A percentile compares a stretch with the other conserved stretches of the same genome.
Conservation (phyloP, 2,329 filamentous ascomycete genomes). For the Cladosporium cucumerinum region DNA sequence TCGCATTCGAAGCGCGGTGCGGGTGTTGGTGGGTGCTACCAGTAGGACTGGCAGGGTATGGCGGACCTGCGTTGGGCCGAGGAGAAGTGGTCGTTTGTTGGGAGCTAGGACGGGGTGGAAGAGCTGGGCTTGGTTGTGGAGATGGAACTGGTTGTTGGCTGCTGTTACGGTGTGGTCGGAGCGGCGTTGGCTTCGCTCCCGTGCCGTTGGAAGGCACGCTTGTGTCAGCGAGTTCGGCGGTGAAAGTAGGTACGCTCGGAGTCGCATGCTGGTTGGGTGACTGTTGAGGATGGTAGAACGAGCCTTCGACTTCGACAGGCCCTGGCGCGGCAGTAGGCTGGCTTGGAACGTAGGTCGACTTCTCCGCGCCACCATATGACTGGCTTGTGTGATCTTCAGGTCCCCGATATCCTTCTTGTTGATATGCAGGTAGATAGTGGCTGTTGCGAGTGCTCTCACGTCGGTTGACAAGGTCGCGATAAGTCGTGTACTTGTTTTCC, state of each 20-base stretch:
- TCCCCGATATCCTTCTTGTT: constrained; percentile 27
- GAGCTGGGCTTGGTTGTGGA: constrained; percentile 12
- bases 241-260: constrained; percentile 22
- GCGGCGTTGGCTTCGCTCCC: constrained; percentile 1
- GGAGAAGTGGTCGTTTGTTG: constrained; percentile 10
- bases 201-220: constrained; percentile 17
- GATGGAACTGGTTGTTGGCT: constrained; percentile 5
- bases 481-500: constrained; percentile 29
- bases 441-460: constrained; percentile 20
- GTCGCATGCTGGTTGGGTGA: constrained; percentile 22
- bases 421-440: constrained; percentile 26
- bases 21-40: constrained; percentile 11
- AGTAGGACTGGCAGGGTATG: constrained; percentile 15
- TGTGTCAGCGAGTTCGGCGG: constrained; percentile 25
- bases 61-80: constrained; percentile 5
- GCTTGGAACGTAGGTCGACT: constrained; percentile 23
- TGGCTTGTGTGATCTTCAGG: constrained; percentile 20
- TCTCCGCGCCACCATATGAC: constrained; percentile 23
- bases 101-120: neutral
- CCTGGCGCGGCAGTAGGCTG: constrained; percentile 26
- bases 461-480: constrained; percentile 27
- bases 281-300: constrained; percentile 38
- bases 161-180: constrained; percentile 12
- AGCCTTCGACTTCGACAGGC: constrained; percentile 42
- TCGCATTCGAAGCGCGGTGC: constrained; percentile 15